Evolutionary conservation across 441 rosid species (phyloP).

Genomic region (Euphorbia schlechtendalii): DNA sequence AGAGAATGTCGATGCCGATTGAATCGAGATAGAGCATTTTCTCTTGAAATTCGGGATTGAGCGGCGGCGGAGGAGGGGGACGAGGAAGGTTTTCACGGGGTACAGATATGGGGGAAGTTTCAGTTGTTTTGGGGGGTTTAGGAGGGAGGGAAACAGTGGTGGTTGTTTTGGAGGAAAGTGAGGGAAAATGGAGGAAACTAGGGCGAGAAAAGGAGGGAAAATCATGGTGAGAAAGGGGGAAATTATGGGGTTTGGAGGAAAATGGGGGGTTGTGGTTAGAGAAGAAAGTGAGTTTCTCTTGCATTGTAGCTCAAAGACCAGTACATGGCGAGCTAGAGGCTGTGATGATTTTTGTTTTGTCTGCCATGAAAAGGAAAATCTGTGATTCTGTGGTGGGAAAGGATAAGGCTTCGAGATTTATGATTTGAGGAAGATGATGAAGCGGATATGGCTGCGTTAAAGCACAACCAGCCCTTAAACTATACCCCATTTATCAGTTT

Average conservation of each 20-base stretch:
- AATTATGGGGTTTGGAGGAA: conserved; percentile 16
- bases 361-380: background rate
- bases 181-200: conserved; percentile 38
- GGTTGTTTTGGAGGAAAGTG: conserved; percentile 44
- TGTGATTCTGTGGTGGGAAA: conserved; percentile 8
- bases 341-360: background rate
- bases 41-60: conserved; percentile 46
- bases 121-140: conserved; percentile 24
- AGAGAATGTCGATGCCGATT: conserved; percentile 64
- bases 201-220: conserved; percentile 42
- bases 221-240: conserved; percentile 25
- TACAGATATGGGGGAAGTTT: conserved; percentile 21
- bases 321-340: conserved; percentile 7
- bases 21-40: conserved; percentile 79
- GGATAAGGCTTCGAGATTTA: conserved; percentile 21
- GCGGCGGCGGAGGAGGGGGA: conserved; percentile 15
- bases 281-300: conserved; percentile 43
- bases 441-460: background rate
- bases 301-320: conserved; percentile 34
- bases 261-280: conserved; percentile 22
- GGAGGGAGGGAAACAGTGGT: conserved; percentile 30
- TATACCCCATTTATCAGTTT: too few species aligned
- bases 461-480: too few species aligned
- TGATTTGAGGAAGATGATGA: conserved; percentile 14
- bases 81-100: conserved; percentile 8